phyloP scores from a whole-genome alignment of 2,329 filamentous ascomycete species.

The Capronia americana region DNA sequence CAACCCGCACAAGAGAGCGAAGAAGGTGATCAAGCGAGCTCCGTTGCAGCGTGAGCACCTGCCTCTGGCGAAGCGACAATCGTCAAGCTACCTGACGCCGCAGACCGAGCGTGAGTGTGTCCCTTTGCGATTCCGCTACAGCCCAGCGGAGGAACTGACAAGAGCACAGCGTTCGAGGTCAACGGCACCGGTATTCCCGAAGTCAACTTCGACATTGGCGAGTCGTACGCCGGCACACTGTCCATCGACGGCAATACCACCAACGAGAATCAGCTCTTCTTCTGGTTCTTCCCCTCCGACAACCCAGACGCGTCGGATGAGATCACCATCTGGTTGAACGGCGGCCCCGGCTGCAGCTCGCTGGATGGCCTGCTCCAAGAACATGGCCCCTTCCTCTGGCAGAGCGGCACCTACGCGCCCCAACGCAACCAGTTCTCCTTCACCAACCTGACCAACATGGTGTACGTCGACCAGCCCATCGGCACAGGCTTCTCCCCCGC shows the following conservation, averaged over 20 bases:
- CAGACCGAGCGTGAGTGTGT: constrained; percentile 34
- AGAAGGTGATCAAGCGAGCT: constrained; percentile 23
- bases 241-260: constrained; percentile 55
- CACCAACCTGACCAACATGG: constrained; percentile 43
- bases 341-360: constrained; percentile 63
- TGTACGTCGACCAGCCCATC: constrained; percentile 47
- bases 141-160: constrained; percentile 21
- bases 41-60: constrained; percentile 9
- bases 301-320: constrained; percentile 57
- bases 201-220: constrained; percentile 70
- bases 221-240: constrained; percentile 58
- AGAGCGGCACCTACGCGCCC: constrained; percentile 71
- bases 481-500: constrained; percentile 65
- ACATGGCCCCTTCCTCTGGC: constrained; percentile 63
- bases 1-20: constrained; percentile 31
- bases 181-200: constrained; percentile 71
- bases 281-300: constrained; percentile 63
- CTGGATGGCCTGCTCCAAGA: constrained; percentile 75
- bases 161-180: constrained; percentile 63
- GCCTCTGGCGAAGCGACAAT: constrained; percentile 26
- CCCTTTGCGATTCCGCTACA: neutral
- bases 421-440: constrained; percentile 48
- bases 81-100: constrained; percentile 31
- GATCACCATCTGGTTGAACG: constrained; percentile 62
- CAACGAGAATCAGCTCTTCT: constrained; percentile 44